phyloP scores from a whole-genome alignment of 208 protist species.

The Jaenimonas drosophilae region DNA sequence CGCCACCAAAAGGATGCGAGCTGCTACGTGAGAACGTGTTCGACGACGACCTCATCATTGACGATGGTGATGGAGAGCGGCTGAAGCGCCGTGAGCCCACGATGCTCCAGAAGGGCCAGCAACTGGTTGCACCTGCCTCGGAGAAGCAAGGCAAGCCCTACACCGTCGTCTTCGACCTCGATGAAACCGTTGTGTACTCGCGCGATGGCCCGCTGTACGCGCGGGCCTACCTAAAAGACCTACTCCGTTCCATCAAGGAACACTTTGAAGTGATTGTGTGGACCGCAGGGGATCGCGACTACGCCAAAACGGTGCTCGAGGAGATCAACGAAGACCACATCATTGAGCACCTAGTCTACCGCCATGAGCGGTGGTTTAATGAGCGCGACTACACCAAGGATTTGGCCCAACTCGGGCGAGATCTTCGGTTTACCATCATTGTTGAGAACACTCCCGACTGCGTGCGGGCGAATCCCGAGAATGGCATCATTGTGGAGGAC shows the following conservation, averaged over 20 bases:
- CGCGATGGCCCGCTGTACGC: constrained; percentile 80
- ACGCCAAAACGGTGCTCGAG: constrained; percentile 82
- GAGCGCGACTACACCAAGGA: constrained; percentile 82
- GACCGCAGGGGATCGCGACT: constrained; percentile 84
- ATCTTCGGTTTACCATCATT: constrained; percentile 76
- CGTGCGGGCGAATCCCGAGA: constrained; percentile 65
- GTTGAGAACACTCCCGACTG: constrained; percentile 86
- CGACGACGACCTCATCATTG: constrained; percentile 13
- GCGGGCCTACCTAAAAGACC: constrained; percentile 62
- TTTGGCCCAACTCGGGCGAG: constrained; percentile 57
- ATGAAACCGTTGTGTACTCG: constrained; percentile 89
- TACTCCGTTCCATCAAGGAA: constrained; percentile 63
- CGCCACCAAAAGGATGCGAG: constrained; percentile 55
- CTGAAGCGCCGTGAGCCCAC: constrained; percentile 67
- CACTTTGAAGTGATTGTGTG: constrained; percentile 88
- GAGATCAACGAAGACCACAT: constrained; percentile 81
- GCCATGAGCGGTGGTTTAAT: constrained; percentile 67
- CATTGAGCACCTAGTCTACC: constrained; percentile 75
- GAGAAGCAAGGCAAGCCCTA: constrained; percentile 34
- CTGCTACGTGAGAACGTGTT: constrained; percentile 74
- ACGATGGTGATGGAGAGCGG: constrained; percentile 33
- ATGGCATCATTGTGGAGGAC: constrained; percentile 81
- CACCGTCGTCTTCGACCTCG: constrained; percentile 84
- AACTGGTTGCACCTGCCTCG: constrained; percentile 37
- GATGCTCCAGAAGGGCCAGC: constrained; percentile 42